These are phyloP conservation scores for Anethum foeniculum DNA, from an alignment of 140 eudicot species.

Conservation along the genomic window DNA sequence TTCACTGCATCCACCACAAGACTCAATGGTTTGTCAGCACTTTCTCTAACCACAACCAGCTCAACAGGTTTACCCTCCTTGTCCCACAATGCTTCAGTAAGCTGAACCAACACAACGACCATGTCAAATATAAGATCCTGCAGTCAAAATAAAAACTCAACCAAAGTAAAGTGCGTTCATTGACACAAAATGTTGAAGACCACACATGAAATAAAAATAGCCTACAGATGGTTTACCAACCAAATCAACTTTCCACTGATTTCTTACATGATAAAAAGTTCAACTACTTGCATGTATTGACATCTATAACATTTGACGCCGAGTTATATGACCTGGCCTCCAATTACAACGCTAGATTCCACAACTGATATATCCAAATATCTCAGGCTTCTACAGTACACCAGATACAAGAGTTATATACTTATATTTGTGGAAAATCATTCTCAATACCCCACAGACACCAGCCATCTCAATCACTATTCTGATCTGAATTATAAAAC, in stretches of 20 bases:
- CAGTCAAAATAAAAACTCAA: not conserved
- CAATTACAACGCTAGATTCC: not conserved
- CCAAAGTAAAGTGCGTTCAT: not conserved
- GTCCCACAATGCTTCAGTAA: conserved; percentile 4
- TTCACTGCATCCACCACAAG: conserved; percentile 1
- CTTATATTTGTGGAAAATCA: not conserved
- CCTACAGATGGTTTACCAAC: not conserved
- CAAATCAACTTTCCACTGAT: not conserved
- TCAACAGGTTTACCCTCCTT: conserved; percentile 4
- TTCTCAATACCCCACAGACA: not conserved
- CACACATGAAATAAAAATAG: not conserved
- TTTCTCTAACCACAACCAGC: conserved; percentile 4
- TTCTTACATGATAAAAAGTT: not conserved
- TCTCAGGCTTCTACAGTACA: not conserved
- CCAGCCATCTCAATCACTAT: not conserved
- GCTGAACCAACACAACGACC: not conserved
- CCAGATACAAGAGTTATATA: not conserved
- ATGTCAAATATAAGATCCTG: not conserved
- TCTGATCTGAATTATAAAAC: not conserved
- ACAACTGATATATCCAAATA: not conserved
- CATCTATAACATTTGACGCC: not conserved
- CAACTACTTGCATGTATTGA: not conserved
- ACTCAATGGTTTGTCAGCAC: not conserved
- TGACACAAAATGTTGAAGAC: not conserved
- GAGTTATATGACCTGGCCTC: not conserved